Evolutionary conservation across 2,329 filamentous ascomycete genomes (phyloP).

Genomic region (Passalora sequoiae): DNA sequence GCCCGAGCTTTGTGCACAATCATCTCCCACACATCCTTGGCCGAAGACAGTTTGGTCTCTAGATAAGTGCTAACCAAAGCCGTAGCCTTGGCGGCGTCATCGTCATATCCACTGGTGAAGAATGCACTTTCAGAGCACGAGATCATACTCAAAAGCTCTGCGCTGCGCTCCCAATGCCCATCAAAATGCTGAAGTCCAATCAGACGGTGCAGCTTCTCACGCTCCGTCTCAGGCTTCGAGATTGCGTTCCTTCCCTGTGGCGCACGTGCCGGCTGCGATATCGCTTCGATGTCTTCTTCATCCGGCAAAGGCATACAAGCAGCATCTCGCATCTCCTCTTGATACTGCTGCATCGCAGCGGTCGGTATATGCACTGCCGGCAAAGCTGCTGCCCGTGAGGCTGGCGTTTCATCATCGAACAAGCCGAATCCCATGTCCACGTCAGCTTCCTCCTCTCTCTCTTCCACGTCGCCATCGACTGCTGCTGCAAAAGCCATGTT

Average conservation of each 20-base stretch:
- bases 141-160: conserved; percentile 24
- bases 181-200: conserved; percentile 54
- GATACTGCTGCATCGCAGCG: neutral
- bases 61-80: conserved; percentile 48
- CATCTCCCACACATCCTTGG: conserved; percentile 59
- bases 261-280: neutral
- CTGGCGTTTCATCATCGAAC: conserved; percentile 12
- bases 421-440: conserved; percentile 21
- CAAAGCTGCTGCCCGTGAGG: neutral
- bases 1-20: conserved; percentile 55
- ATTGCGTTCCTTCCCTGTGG: neutral
- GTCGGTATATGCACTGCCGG: neutral
- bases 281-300: neutral
- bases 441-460: conserved; percentile 15
- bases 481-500: neutral
- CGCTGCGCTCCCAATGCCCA: conserved; percentile 48
- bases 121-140: conserved; percentile 7
- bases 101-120: conserved; percentile 7
- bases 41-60: conserved; percentile 40
- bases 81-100: conserved; percentile 31
- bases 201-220: conserved; percentile 37
- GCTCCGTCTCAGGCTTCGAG: neutral
- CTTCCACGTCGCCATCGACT: neutral
- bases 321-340: neutral
- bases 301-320: neutral